Evolutionary conservation across 352 stramenopile genomes (phyloP).

Genomic region (Phytophthora ohioensis): DNA sequence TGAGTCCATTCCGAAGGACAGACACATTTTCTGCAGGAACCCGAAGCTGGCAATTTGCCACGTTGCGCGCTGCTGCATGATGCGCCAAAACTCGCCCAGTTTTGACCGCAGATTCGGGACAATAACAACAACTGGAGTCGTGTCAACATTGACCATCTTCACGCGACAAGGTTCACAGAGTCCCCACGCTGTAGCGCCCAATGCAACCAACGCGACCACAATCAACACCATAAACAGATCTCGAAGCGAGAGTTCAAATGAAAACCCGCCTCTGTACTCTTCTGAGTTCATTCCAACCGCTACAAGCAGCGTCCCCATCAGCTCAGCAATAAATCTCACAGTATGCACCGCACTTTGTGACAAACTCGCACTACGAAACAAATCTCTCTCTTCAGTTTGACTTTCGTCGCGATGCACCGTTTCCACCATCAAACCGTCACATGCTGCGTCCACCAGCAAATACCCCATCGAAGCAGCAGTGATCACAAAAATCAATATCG

Average conservation of each 20-base stretch:
- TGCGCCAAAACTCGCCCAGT: conserved; percentile 56
- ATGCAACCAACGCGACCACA: conserved; percentile 37
- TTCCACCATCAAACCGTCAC: conserved; percentile 84
- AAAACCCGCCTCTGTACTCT: conserved; percentile 61
- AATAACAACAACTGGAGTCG: background rate
- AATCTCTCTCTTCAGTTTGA: conserved; percentile 24
- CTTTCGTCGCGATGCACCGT: conserved; percentile 72
- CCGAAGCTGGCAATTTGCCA: conserved; percentile 80
- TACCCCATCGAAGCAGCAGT: conserved; percentile 60
- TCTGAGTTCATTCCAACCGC: conserved; percentile 69
- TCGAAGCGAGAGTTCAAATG: conserved; percentile 51
- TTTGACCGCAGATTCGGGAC: conserved; percentile 35
- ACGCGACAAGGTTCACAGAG: conserved; percentile 37
- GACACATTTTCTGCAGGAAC: conserved; percentile 65
- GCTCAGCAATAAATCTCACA: conserved; percentile 62
- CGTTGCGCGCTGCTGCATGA: conserved; percentile 69
- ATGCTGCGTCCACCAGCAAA: conserved; percentile 71
- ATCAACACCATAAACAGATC: conserved; percentile 51
- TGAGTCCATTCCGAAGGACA: conserved; percentile 68
- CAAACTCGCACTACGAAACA: conserved; percentile 26
- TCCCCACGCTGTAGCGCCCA: conserved; percentile 51
- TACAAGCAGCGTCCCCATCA: conserved; percentile 62
- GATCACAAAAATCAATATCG: conserved; percentile 61
- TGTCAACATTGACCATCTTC: background rate
- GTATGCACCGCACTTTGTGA: conserved; percentile 68